Percentiles rank a stretch among this genome's conserved stretches.
Evolutionary conservation across 495 filamentous ascomycete species (phyloP).

Genomic region (Aspergillus sclerotiicarbonarius): DNA sequence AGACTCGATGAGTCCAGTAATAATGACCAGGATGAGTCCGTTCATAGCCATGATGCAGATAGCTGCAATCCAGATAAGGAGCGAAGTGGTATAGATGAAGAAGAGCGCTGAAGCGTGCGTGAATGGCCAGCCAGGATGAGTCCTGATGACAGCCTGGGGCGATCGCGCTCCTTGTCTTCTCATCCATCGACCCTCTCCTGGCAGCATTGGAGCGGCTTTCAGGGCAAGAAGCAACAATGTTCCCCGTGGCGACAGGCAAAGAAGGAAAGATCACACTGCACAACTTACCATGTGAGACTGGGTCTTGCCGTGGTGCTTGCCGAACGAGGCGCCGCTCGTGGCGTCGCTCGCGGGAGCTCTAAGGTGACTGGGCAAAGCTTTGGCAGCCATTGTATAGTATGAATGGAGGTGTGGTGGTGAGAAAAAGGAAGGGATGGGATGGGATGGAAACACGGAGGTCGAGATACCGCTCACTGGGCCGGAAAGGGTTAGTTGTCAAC

Average conservation of each 20-base stretch:
- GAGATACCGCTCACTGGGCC: neutral
- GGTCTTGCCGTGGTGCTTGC: constrained; percentile 89
- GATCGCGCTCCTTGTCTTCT: neutral
- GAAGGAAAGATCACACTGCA: neutral
- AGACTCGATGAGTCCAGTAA: neutral
- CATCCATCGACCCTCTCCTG: neutral
- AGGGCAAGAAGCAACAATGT: neutral
- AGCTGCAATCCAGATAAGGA: neutral
- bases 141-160: too few relatives aligned
- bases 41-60: neutral
- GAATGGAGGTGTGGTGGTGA: constrained; percentile 2
- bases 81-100: neutral
- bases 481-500: neutral
- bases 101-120: constrained; percentile 1
- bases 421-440: neutral
- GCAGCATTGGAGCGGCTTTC: neutral
- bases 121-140: too few relatives aligned
- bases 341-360: constrained; percentile 55
- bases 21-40: too few relatives aligned
- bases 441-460: neutral
- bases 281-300: constrained; percentile 91
- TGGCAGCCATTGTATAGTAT: constrained; percentile 66
- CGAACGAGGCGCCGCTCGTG: constrained; percentile 55
- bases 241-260: neutral
- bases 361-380: constrained; percentile 76